phyloP scores from a whole-genome alignment of 768 basidiomycete genomes.

The Mycena rosella region DNA sequence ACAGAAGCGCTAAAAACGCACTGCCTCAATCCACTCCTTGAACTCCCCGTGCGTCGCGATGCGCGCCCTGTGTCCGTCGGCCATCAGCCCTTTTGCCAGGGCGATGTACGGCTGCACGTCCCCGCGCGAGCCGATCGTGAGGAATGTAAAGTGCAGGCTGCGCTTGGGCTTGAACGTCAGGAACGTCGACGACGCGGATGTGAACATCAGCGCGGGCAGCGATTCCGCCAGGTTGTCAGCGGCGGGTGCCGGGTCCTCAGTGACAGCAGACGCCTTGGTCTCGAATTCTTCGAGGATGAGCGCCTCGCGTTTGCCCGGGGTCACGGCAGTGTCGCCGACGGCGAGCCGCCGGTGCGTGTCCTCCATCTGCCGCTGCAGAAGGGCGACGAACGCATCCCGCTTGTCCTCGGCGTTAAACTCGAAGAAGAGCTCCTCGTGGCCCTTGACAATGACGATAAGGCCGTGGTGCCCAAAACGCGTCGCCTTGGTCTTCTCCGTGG shows the following conservation, averaged over 20 bases:
- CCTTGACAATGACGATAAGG: constrained; percentile 90
- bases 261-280: constrained; percentile 55
- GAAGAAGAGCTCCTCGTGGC: constrained; percentile 98
- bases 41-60: constrained; percentile 98
- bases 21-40: constrained; percentile 94
- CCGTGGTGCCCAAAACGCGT: constrained; percentile 93
- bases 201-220: constrained; percentile 94
- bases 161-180: constrained; percentile 94
- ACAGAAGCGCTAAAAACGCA: constrained; percentile 56
- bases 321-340: constrained; percentile 55
- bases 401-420: constrained; percentile 90
- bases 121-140: constrained; percentile 96
- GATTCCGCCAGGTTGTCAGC: constrained; percentile 75
- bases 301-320: constrained; percentile 75
- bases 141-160: constrained; percentile 89
- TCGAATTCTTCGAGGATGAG: constrained; percentile 90
- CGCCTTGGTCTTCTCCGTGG: constrained; percentile 86
- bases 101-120: constrained; percentile 99
- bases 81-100: constrained; percentile 90
- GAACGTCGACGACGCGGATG: constrained; percentile 93
- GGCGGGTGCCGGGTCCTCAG: constrained; percentile 58
- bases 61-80: constrained; percentile 88
- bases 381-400: constrained; percentile 78
- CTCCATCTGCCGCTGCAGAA: constrained; percentile 90
- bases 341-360: constrained; percentile 65